Evolutionary conservation across 345 rosid genomes (phyloP).

Genomic region (Combretum micranthum): DNA sequence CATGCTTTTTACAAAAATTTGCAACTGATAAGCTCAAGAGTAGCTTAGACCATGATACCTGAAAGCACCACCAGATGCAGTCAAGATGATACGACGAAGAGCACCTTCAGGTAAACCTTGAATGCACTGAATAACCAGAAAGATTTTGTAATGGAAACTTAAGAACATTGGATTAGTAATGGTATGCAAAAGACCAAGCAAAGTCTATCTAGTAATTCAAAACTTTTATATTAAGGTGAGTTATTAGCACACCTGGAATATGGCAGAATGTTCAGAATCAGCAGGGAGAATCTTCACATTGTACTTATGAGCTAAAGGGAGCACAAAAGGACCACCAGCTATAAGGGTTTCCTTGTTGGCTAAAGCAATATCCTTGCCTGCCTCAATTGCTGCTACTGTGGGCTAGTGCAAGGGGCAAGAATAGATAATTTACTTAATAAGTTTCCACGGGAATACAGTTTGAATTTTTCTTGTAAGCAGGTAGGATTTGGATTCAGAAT

Average conservation of each 20-base stretch:
- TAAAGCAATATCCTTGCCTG: slow-evolving; percentile 87
- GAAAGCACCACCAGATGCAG: slow-evolving; percentile 99
- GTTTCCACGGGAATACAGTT: too few relatives aligned
- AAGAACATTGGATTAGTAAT: neutral
- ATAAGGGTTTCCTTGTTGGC: slow-evolving; percentile 98
- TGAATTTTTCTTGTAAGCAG: too few relatives aligned
- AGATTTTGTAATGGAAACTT: slow-evolving; percentile 1
- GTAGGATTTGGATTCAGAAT: too few relatives aligned
- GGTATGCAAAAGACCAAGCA: too few relatives aligned
- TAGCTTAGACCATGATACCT: slow-evolving; percentile 38
- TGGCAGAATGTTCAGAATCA: slow-evolving; percentile 98
- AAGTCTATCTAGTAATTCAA: too few relatives aligned
- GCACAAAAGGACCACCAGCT: slow-evolving; percentile 96
- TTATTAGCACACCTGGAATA: slow-evolving; percentile 65
- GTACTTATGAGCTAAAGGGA: slow-evolving; percentile 84
- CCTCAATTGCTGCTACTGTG: slow-evolving; percentile 96
- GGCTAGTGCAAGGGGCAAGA: slow-evolving; percentile 37
- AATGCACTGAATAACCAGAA: slow-evolving; percentile 63
- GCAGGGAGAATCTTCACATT: slow-evolving; percentile 95
- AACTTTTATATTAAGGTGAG: too few relatives aligned
- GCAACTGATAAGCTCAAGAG: too few relatives aligned
- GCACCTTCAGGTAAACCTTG: slow-evolving; percentile 94
- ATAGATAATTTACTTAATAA: neutral
- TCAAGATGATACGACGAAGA: slow-evolving; percentile 73
- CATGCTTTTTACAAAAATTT: slow-evolving; percentile 1